Evolutionary conservation across 139 green algal species (phyloP), one percentile per base, ranked within the genome.

Genomic region (Chlamydomonas urium): DNA sequence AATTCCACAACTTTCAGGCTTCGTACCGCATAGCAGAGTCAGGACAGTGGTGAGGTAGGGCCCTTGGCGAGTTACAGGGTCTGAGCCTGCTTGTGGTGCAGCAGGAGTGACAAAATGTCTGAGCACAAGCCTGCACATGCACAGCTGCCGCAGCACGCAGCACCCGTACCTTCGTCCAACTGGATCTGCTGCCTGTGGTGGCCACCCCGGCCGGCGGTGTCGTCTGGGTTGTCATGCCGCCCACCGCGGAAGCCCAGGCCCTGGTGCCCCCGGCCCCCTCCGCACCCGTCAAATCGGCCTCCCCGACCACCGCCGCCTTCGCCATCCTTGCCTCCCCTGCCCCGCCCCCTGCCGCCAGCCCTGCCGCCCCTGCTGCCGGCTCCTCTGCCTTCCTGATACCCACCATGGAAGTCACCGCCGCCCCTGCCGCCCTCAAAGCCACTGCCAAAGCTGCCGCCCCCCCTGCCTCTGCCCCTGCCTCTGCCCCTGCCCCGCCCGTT

Each of bases 161-260:
- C 57, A 38, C 26, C 8, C 10, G 57, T 31, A n/a, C n/a, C n/a
- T n/a, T n/a, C n/a, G n/a, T 36, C 45, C 24, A 72, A n/a, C 31
- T 72, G 47, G 3, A 72, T 59, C 37, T 72, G 42, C 2, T 34
- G 37, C 14, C 42, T 29, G 19, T 34, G 66, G 47, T 72, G 66
- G 34, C 19, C 32, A 21, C 38, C 29, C n/a, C 14, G 28, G 3
- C 8, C 48, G n/a, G n/a, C n/a, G n/a, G n/a, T n/a, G n/a, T n/a
- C n/a, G n/a, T n/a, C n/a, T n/a, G n/a, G n/a, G 1, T 48, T n/a
- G 8, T 59, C 38, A 2, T 32, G 34, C 28, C 34, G 32, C 50
- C 32, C 33, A 24, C 60, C 60, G 10, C 60, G 32, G 60, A 57
- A 19, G 1, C 53, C 68, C 5, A 47, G 26, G 8, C 68, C 68